phyloP scores from a whole-genome alignment of 73 alveolate species.

The Paramecium biaurelia region DNA sequence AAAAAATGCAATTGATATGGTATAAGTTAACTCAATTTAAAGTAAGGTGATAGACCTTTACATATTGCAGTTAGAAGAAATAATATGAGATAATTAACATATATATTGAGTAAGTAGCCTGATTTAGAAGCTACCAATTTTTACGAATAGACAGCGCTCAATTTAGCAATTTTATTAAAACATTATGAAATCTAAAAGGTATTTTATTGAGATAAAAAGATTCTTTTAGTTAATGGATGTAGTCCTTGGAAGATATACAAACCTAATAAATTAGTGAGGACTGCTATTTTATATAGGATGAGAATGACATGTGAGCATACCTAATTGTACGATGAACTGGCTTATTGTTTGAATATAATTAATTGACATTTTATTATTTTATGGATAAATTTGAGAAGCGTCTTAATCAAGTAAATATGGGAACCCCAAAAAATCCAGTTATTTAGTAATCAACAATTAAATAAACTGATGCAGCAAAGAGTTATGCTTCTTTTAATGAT shows the following conservation, averaged over 20 bases:
- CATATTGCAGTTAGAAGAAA: not conserved
- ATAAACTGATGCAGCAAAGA: not conserved
- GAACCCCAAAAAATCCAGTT: not conserved
- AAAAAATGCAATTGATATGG: not conserved
- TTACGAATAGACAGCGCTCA: not conserved
- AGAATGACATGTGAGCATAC: not conserved
- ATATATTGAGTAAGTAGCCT: not conserved
- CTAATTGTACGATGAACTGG: not conserved
- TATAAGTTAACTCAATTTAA: not conserved
- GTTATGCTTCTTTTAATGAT: constrained; percentile 11
- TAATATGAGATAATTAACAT: not conserved
- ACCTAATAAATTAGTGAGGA: not conserved
- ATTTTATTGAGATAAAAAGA: not conserved
- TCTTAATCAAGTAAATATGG: not conserved
- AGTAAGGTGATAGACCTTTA: not conserved
- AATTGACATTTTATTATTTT: not conserved
- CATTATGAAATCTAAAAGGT: not conserved
- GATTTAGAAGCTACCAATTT: not conserved
- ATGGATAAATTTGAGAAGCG: constrained; percentile 45
- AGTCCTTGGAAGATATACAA: not conserved
- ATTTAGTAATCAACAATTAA: not conserved
- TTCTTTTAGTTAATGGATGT: not conserved
- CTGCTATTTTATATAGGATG: not conserved
- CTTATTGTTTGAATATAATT: not conserved
- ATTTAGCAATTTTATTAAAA: not conserved